These are phyloP conservation scores for Lachnellula willkommii DNA, from an alignment of 2,329 filamentous ascomycete genomes.

Conservation along the genomic window DNA sequence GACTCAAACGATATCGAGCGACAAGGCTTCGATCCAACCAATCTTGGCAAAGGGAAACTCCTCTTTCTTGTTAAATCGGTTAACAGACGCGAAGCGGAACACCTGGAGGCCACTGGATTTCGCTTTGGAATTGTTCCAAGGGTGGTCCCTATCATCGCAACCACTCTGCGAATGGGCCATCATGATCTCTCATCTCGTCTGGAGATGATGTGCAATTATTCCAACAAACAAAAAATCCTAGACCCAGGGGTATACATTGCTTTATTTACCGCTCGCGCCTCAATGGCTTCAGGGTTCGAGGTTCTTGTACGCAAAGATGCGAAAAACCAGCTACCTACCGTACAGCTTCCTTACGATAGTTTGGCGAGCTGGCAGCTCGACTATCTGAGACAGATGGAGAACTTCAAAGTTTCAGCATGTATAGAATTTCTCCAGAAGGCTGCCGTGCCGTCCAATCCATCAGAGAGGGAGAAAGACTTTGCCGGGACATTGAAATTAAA, in stretches of 20 bases:
- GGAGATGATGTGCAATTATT: slow-evolving; percentile 57
- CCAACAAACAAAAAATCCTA: slow-evolving; percentile 41
- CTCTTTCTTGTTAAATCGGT: slow-evolving; percentile 71
- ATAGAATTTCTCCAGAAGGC: slow-evolving; percentile 34
- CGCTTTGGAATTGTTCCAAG: slow-evolving; percentile 69
- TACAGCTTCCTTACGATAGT: slow-evolving; percentile 44
- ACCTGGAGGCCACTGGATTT: slow-evolving; percentile 66
- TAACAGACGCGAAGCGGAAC: slow-evolving; percentile 52
- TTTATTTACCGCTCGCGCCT: slow-evolving; percentile 52
- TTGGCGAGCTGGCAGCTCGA: slow-evolving; percentile 50
- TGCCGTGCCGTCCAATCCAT: slow-evolving; percentile 33
- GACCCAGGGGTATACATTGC: slow-evolving; percentile 52
- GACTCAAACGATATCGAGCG: slow-evolving; percentile 50
- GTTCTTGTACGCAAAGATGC: slow-evolving; percentile 30
- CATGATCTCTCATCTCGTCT: slow-evolving; percentile 58
- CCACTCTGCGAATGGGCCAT: slow-evolving; percentile 68
- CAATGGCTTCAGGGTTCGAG: slow-evolving; percentile 37
- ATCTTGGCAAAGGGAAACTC: slow-evolving; percentile 66
- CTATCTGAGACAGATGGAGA: slow-evolving; percentile 40
- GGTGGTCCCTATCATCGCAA: slow-evolving; percentile 62
- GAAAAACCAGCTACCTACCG: slow-evolving; percentile 55
- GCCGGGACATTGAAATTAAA: slow-evolving; percentile 40
- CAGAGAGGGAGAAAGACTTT: slow-evolving; percentile 41
- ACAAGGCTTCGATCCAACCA: slow-evolving; percentile 25
- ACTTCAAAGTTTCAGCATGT: slow-evolving; percentile 44